Evolutionary conservation across 73 alveolate species (phyloP).

Genomic region (Tetrahymena thermophila): DNA sequence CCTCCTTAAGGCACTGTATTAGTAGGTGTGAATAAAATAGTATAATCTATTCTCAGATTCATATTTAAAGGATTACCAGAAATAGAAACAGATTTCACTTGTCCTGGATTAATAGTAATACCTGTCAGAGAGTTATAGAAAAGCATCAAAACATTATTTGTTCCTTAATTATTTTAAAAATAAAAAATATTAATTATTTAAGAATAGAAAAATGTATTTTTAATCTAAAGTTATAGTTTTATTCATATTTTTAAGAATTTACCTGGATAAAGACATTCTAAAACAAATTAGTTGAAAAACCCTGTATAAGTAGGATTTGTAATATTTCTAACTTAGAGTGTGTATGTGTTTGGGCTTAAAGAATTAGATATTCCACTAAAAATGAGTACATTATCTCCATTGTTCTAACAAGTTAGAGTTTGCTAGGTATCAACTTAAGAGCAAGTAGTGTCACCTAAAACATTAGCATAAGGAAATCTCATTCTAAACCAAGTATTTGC

Average conservation of each 20-base stretch:
- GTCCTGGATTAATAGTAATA: slow-evolving; percentile 10
- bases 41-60: slow-evolving; percentile 34
- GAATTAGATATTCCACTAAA: slow-evolving; percentile 20
- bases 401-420: slow-evolving; percentile 1
- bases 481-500: slow-evolving; percentile 27
- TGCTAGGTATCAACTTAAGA: slow-evolving; percentile 13
- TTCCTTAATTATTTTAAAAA: not conserved
- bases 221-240: no score
- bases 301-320: slow-evolving; percentile 33
- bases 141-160: slow-evolving; percentile 1
- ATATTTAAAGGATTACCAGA: slow-evolving; percentile 32
- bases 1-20: slow-evolving; percentile 19
- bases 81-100: slow-evolving; percentile 14
- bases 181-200: not conserved
- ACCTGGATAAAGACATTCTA: slow-evolving; percentile 2
- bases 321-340: slow-evolving; percentile 6
- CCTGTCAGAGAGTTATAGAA: not conserved
- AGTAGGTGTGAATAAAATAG: slow-evolving; percentile 25
- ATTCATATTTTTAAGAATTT: not conserved
- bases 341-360: not conserved
- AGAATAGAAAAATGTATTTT: not conserved
- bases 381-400: slow-evolving; percentile 6
- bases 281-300: slow-evolving; percentile 8
- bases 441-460: not conserved
- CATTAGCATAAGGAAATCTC: slow-evolving; percentile 10